phyloP scores from a whole-genome alignment of 257 asterid species.

The Solanum ossicruentum region DNA sequence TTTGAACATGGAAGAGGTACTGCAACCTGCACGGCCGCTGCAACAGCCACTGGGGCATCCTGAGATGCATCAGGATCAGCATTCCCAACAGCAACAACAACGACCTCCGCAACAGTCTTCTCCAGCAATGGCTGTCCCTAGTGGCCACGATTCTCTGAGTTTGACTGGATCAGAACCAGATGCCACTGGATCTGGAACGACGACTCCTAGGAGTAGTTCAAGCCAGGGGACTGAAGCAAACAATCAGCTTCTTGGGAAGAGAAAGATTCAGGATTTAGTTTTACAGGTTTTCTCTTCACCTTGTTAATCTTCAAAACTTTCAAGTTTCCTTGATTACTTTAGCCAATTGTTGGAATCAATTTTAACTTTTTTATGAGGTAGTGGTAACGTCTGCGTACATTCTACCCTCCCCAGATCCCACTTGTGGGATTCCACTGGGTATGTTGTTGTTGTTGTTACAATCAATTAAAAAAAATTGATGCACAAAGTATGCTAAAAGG shows the following conservation, averaged over 20 bases:
- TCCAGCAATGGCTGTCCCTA: constrained; percentile 43
- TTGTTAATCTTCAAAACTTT: neutral
- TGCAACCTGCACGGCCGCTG: constrained; percentile 58
- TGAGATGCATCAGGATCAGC: constrained; percentile 51
- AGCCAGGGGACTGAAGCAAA: constrained; percentile 87
- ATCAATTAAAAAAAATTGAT: neutral
- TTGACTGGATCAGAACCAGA: constrained; percentile 89
- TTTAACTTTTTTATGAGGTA: neutral
- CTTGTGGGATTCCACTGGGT: too few relatives aligned
- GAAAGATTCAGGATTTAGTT: constrained; percentile 78
- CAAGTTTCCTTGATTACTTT: neutral
- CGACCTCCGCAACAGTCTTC: constrained; percentile 44
- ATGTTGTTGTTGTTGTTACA: neutral
- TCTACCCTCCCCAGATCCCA: too few relatives aligned
- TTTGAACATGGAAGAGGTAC: constrained; percentile 48
- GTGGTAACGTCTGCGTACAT: too few relatives aligned
- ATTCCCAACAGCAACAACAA: constrained; percentile 11
- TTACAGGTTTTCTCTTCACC: constrained; percentile 44
- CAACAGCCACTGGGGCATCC: constrained; percentile 36
- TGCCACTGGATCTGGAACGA: constrained; percentile 73
- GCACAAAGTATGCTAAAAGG: neutral
- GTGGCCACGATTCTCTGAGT: constrained; percentile 61
- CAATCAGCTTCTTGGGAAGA: constrained; percentile 82
- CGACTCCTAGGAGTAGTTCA: constrained; percentile 84
- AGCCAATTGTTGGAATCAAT: neutral